Percentiles rank a stretch among this genome's conserved stretches.
Conservation (phyloP, 140 eudicot genomes). For the Flaveria floridana region DNA sequence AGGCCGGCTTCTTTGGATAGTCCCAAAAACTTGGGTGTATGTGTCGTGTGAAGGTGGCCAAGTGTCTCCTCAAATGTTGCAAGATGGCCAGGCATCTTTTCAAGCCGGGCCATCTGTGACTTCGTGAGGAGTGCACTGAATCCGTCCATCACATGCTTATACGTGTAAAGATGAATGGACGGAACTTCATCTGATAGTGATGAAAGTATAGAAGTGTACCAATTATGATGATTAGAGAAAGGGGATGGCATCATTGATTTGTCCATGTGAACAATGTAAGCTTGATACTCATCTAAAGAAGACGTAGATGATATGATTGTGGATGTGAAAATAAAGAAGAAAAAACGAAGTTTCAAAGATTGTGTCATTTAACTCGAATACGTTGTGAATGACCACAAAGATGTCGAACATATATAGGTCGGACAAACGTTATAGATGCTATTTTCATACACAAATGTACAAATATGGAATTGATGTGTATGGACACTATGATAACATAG, state of each 20-base stretch:
- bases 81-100: slow-evolving; percentile 34
- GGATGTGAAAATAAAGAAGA: slow-evolving; percentile 10
- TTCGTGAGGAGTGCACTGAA: slow-evolving; percentile 41
- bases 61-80: slow-evolving; percentile 41
- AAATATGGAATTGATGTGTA: background rate
- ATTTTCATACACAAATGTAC: background rate
- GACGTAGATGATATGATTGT: slow-evolving; percentile 6
- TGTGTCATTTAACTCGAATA: slow-evolving; percentile 24
- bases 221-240: slow-evolving; percentile 36
- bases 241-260: slow-evolving; percentile 50
- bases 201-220: slow-evolving; percentile 49
- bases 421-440: background rate
- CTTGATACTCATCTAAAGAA: slow-evolving; percentile 31
- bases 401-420: background rate
- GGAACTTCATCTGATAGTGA: slow-evolving; percentile 36
- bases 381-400: slow-evolving; percentile 14
- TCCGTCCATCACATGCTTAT: slow-evolving; percentile 47
- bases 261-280: slow-evolving; percentile 51
- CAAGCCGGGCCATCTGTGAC: slow-evolving; percentile 40
- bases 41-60: slow-evolving; percentile 46
- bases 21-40: slow-evolving; percentile 44
- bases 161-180: slow-evolving; percentile 47
- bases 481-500: background rate
- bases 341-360: slow-evolving; percentile 3
- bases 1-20: slow-evolving; percentile 35